These are phyloP conservation scores for Globisporangium cystogenes DNA, from an alignment of 352 stramenopile genomes.

Conservation along the genomic window DNA sequence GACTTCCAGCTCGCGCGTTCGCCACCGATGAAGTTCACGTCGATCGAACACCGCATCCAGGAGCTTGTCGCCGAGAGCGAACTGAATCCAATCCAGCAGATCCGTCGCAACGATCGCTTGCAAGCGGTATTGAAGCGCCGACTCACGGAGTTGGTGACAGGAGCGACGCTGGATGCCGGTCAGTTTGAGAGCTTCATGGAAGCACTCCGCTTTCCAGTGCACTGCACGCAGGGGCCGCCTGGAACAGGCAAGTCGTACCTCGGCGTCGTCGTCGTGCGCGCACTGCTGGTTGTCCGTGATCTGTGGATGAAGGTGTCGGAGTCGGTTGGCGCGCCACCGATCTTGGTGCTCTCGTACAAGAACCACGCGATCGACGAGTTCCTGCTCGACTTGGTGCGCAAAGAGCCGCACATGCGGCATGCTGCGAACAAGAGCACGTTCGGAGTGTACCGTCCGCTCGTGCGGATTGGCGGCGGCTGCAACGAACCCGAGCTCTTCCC, in stretches of 20 bases:
- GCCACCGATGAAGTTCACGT: background rate
- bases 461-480: conserved; percentile 65
- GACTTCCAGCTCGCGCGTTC: background rate
- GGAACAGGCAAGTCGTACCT: conserved; percentile 91
- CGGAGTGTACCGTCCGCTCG: conserved; percentile 31
- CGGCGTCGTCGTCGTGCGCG: conserved; percentile 74
- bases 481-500: conserved; percentile 45
- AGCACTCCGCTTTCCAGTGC: conserved; percentile 71
- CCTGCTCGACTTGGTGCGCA: conserved; percentile 63
- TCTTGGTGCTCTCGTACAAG: conserved; percentile 85
- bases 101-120: conserved; percentile 52
- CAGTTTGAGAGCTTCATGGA: conserved; percentile 73
- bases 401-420: conserved; percentile 32
- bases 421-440: conserved; percentile 14
- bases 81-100: conserved; percentile 77
- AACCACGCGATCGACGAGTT: conserved; percentile 89
- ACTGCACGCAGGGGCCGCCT: conserved; percentile 83
- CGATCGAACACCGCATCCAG: background rate
- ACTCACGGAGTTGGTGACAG: conserved; percentile 36
- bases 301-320: conserved; percentile 65
- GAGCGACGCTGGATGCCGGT: conserved; percentile 56
- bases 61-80: conserved; percentile 46
- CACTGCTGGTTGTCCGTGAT: conserved; percentile 66
- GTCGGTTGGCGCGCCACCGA: conserved; percentile 64
- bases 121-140: conserved; percentile 22